Evolutionary conservation across 2,329 filamentous ascomycete genomes (phyloP).

Genomic region (Talaromyces sp.): DNA sequence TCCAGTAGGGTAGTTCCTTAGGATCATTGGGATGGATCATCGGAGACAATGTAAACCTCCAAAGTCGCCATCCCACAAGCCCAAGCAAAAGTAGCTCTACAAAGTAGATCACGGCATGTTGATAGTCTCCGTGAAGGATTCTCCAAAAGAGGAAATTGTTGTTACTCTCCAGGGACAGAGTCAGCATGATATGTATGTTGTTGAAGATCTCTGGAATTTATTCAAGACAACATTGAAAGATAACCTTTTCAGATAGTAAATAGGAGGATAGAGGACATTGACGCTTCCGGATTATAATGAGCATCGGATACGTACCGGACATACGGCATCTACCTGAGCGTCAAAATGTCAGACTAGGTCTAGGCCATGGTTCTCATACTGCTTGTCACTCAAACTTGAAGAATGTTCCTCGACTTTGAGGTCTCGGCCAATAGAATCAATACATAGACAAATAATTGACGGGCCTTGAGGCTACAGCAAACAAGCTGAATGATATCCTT

Average conservation of each 20-base stretch:
- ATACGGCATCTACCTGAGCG: not conserved
- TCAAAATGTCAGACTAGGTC: not conserved
- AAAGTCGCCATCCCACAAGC: not conserved
- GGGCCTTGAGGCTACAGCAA: not conserved
- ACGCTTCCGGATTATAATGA: not conserved
- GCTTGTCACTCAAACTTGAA: not conserved
- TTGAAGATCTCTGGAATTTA: not conserved
- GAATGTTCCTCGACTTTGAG: not conserved
- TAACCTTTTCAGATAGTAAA: too few relatives aligned
- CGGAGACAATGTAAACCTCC: slow-evolving; percentile 7
- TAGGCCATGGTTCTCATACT: not conserved
- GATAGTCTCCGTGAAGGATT: not conserved
- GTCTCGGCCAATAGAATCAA: not conserved
- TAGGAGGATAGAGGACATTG: not conserved
- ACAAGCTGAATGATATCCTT: not conserved
- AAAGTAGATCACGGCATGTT: not conserved
- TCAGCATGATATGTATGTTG: not conserved
- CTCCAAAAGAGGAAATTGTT: not conserved
- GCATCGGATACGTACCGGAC: not conserved
- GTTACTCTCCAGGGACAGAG: not conserved
- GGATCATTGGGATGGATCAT: not conserved
- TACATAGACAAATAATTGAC: not conserved
- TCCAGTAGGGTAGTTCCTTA: not conserved
- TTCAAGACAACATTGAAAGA: too few relatives aligned
- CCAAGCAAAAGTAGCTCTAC: not conserved